Conservation (phyloP, 495 filamentous ascomycete species). For the Aspergillus saccharolyticus region DNA sequence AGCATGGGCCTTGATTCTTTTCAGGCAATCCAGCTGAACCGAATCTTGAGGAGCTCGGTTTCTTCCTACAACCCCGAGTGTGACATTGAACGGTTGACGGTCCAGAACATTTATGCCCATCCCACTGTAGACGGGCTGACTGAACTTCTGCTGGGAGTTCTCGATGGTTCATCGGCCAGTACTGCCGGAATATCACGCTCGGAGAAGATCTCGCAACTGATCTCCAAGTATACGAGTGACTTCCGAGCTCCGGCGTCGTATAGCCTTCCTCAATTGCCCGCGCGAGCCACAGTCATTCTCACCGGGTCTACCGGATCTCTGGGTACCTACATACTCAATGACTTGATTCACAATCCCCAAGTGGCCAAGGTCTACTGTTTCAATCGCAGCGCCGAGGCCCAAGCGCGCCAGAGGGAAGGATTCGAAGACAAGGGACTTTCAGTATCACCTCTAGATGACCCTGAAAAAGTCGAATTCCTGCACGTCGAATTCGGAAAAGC, state of each 20-base stretch:
- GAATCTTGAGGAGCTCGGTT: constrained; percentile 16
- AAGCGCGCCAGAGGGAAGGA: constrained; percentile 8
- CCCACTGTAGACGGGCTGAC: constrained; percentile 23
- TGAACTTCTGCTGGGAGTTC: constrained; percentile 10
- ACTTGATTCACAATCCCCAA: constrained; percentile 25
- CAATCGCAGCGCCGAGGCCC: constrained; percentile 39
- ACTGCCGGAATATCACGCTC: constrained; percentile 5
- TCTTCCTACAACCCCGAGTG: constrained; percentile 3
- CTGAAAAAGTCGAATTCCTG: constrained; percentile 38
- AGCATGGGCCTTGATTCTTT: constrained; percentile 28
- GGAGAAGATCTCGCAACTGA: constrained; percentile 16
- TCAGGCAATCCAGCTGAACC: constrained; percentile 28
- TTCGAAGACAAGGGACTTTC: constrained; percentile 14
- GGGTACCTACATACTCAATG: constrained; percentile 51
- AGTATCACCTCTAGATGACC: constrained; percentile 5
- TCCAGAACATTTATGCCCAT: constrained; percentile 26
- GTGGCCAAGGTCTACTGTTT: constrained; percentile 51
- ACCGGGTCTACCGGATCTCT: constrained; percentile 56
- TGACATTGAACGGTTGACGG: constrained; percentile 9
- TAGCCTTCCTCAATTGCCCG: not conserved
- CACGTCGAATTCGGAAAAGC: constrained; percentile 42
- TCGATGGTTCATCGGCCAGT: constrained; percentile 12
- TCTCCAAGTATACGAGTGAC: constrained; percentile 17
- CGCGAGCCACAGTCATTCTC: constrained; percentile 32
- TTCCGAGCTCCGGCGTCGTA: constrained; percentile 15